These are phyloP conservation scores for Tetracentron sinense DNA, from an alignment of 164 flowering plant genomes.

Conservation along the genomic window DNA sequence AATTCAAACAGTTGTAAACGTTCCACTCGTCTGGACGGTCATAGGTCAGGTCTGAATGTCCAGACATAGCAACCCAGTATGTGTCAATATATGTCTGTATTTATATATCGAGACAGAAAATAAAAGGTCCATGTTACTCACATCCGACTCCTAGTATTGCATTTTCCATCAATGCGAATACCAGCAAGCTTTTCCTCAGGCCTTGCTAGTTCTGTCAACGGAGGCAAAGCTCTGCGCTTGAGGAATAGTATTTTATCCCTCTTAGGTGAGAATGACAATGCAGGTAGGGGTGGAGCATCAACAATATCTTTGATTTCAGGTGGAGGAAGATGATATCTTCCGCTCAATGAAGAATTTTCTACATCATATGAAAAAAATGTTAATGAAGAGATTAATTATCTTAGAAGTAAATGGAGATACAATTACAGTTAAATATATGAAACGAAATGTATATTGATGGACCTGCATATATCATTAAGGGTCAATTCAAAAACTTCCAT, in stretches of 20 bases:
- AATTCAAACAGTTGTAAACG: background rate
- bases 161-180: conserved; percentile 85
- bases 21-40: background rate
- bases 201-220: conserved; percentile 72
- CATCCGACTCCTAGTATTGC: conserved; percentile 91
- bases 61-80: background rate
- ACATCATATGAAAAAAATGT: conserved; percentile 10
- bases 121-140: conserved; percentile 29
- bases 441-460: no score
- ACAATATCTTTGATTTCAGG: conserved; percentile 86
- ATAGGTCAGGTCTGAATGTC: background rate
- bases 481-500: no score
- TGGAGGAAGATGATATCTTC: conserved; percentile 79
- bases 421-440: no score
- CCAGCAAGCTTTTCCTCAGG: conserved; percentile 97
- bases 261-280: conserved; percentile 83
- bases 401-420: no score
- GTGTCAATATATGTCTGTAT: background rate
- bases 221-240: conserved; percentile 90
- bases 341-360: conserved; percentile 37
- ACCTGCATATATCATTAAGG: no score
- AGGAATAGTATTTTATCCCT: conserved; percentile 90
- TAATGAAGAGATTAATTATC: no score
- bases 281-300: conserved; percentile 94
- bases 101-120: background rate